Evolutionary conservation across 75 land plant species (phyloP).

Genomic region (Picea sitchensis): DNA sequence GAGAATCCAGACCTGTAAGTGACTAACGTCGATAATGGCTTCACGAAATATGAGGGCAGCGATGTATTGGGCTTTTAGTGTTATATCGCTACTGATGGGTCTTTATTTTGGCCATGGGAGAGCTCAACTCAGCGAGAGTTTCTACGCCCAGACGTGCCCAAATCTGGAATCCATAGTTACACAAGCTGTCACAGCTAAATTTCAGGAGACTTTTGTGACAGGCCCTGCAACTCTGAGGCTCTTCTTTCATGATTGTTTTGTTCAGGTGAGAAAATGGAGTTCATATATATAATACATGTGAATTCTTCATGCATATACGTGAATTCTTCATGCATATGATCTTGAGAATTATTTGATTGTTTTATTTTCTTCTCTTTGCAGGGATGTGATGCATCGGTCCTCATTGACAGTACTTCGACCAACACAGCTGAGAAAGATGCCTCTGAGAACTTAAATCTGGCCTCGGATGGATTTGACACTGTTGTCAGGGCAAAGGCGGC

Average conservation of each 20-base stretch:
- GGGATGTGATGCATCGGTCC: constrained; percentile 75
- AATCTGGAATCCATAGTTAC: constrained; percentile 42
- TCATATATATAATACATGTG: not conserved
- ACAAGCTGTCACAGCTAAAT: constrained; percentile 26
- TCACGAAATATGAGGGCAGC: no score
- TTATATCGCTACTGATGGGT: no score
- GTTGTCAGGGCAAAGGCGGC: constrained; percentile 38
- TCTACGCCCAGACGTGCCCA: constrained; percentile 47
- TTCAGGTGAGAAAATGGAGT: constrained; percentile 24
- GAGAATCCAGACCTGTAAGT: no score
- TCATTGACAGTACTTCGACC: constrained; percentile 4
- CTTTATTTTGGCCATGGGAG: not conserved
- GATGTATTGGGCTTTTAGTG: no score
- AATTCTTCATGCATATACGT: not conserved
- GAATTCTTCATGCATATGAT: not conserved
- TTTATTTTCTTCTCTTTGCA: not conserved
- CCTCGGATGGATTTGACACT: constrained; percentile 43
- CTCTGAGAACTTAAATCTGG: constrained; percentile 25
- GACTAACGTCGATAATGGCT: no score
- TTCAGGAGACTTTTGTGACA: constrained; percentile 36
- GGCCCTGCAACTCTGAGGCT: constrained; percentile 55
- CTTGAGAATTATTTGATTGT: not conserved
- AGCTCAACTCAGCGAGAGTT: constrained; percentile 38
- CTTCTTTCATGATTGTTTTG: constrained; percentile 64
- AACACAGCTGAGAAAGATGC: constrained; percentile 46